Percentiles rank a stretch among this genome's conserved stretches.
Evolutionary conservation across 2,329 filamentous ascomycete species (phyloP).

Genomic region (Alternaria alternata): DNA sequence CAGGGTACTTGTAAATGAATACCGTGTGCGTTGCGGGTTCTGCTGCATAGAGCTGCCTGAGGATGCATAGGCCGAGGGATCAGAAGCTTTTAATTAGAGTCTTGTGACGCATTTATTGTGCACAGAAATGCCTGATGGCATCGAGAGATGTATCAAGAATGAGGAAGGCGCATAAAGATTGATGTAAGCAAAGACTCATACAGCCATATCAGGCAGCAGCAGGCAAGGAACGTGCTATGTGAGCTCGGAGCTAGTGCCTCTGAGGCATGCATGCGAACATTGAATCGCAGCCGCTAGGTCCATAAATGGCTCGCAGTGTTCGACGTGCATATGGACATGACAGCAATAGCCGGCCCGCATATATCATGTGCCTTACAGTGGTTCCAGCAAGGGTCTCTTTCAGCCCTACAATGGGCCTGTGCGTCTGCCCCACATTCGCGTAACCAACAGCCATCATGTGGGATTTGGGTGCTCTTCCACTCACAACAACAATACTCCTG

Average conservation of each 20-base stretch:
- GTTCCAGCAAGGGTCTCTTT: constrained; percentile 14
- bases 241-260: constrained; percentile 2
- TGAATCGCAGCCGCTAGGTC: neutral
- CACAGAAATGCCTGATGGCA: neutral
- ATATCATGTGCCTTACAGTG: constrained; percentile 13
- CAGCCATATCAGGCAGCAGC: constrained; percentile 23
- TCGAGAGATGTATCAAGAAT: neutral
- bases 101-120: neutral
- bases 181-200: neutral
- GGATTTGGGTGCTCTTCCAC: constrained; percentile 15
- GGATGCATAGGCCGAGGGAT: neutral
- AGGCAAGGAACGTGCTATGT: constrained; percentile 3
- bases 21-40: neutral
- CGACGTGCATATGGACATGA: neutral
- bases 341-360: constrained; percentile 12
- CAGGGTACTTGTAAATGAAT: neutral
- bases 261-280: neutral
- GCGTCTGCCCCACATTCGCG: constrained; percentile 32
- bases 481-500: constrained; percentile 11
- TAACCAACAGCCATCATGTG: constrained; percentile 25
- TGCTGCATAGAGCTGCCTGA: neutral
- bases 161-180: neutral
- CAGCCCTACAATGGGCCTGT: constrained; percentile 33
- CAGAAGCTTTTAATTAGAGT: neutral
- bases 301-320: neutral